phyloP scores from a whole-genome alignment of 257 asterid genomes.

The Capsicum pubescens region DNA sequence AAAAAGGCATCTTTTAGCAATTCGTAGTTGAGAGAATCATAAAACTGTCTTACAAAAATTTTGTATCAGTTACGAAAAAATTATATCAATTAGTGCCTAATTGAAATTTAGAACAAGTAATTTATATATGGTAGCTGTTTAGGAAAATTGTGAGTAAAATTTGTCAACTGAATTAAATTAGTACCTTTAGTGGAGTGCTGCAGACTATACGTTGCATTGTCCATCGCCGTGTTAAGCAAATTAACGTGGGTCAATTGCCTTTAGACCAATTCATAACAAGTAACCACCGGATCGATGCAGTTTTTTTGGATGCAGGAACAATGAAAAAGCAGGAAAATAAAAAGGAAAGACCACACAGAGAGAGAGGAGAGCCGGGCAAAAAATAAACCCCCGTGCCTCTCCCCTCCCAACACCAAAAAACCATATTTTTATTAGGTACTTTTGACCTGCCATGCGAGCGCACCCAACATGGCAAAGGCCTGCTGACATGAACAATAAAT shows the following conservation, averaged over 20 bases:
- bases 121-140: not conserved
- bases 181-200: not conserved
- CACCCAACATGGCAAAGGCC: constrained; percentile 39
- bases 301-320: not conserved
- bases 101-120: too few species aligned
- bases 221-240: not conserved
- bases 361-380: constrained; percentile 61
- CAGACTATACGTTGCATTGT: not conserved
- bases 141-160: not conserved
- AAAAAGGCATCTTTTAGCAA: too few species aligned
- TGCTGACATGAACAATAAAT: not conserved
- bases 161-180: too few species aligned
- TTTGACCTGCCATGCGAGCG: constrained; percentile 40
- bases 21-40: too few species aligned
- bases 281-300: constrained; percentile 5
- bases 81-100: too few species aligned
- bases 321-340: not conserved
- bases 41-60: too few species aligned
- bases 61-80: too few species aligned
- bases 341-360: not conserved
- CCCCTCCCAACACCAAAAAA: not conserved
- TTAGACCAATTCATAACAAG: not conserved
- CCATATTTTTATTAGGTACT: not conserved
- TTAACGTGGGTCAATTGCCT: not conserved
- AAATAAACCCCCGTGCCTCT: constrained; percentile 42